These are phyloP conservation scores for Astrothelium macrocarpum DNA, from an alignment of 495 filamentous ascomycete species.

Conservation along the genomic window DNA sequence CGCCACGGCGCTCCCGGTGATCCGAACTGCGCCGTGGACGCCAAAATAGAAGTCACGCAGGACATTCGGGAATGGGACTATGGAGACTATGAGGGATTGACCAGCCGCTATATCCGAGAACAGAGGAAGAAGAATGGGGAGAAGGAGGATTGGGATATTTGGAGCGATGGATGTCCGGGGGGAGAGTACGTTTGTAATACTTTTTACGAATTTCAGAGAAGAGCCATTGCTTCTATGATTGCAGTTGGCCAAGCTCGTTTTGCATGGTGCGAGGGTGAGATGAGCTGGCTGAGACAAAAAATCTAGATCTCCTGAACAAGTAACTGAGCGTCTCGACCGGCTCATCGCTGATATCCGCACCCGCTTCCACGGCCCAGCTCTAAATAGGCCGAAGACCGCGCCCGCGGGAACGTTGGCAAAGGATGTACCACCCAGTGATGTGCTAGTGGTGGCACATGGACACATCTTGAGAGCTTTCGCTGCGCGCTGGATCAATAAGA, in stretches of 20 bases:
- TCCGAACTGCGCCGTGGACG: slow-evolving; percentile 31
- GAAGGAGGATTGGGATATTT: slow-evolving; percentile 32
- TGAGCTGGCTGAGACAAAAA: background rate
- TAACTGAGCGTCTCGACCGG: slow-evolving; percentile 30
- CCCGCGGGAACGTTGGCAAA: slow-evolving; percentile 12
- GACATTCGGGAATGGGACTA: slow-evolving; percentile 93
- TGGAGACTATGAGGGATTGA: slow-evolving; percentile 88
- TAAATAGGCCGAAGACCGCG: slow-evolving; percentile 24
- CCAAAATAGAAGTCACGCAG: slow-evolving; percentile 57
- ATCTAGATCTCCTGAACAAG: slow-evolving; percentile 28
- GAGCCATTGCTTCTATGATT: too few relatives aligned
- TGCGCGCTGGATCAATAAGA: slow-evolving; percentile 23
- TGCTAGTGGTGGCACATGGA: slow-evolving; percentile 36
- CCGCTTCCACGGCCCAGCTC: slow-evolving; percentile 27
- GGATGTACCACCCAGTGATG: slow-evolving; percentile 25
- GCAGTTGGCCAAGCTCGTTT: too few relatives aligned
- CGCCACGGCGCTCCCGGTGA: slow-evolving; percentile 23
- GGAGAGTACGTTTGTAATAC: slow-evolving; percentile 45
- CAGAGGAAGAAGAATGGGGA: slow-evolving; percentile 49
- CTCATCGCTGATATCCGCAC: slow-evolving; percentile 32
- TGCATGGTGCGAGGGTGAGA: slow-evolving; percentile 3
- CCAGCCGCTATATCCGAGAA: slow-evolving; percentile 57
- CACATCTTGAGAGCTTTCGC: slow-evolving; percentile 34
- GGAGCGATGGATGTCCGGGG: slow-evolving; percentile 41
- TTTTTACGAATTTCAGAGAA: too few relatives aligned